Conservation (phyloP, 441 rosid species). For the Omphalea diandra region DNA sequence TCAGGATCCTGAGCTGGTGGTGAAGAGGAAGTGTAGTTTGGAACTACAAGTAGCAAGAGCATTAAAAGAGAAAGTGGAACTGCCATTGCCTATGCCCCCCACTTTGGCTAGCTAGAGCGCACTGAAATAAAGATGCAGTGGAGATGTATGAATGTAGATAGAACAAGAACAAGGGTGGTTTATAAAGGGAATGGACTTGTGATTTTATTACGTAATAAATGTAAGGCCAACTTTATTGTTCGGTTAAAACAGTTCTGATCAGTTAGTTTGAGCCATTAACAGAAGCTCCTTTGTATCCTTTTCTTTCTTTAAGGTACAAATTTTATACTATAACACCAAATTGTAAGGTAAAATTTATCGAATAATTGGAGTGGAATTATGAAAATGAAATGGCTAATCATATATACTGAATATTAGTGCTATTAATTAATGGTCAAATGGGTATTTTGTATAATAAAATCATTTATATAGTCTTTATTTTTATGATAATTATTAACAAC, state of each 20-base stretch:
- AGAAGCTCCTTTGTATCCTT: neutral
- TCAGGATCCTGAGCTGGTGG: constrained; percentile 62
- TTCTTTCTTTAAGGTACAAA: no score
- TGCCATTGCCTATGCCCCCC: constrained; percentile 17
- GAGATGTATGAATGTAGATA: constrained; percentile 13
- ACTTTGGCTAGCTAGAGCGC: no score
- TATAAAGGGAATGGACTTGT: constrained; percentile 30
- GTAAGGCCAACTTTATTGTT: neutral
- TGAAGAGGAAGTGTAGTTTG: constrained; percentile 36
- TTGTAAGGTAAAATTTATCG: no score
- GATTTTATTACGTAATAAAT: constrained; percentile 7
- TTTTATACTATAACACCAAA: no score
- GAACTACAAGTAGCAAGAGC: constrained; percentile 32
- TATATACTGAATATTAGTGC: no score
- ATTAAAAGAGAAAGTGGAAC: constrained; percentile 19
- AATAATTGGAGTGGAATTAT: no score
- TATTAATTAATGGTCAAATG: no score
- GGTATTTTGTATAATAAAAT: no score
- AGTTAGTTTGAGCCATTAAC: constrained; percentile 25
- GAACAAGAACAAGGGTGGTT: constrained; percentile 6
- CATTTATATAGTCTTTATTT: no score
- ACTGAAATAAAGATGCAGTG: neutral
- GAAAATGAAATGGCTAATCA: no score
- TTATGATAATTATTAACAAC: neutral
- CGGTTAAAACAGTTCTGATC: neutral